These are phyloP conservation scores for Nigrograna mackinnonii DNA, from an alignment of 2,329 filamentous ascomycete genomes.

Conservation along the genomic window DNA sequence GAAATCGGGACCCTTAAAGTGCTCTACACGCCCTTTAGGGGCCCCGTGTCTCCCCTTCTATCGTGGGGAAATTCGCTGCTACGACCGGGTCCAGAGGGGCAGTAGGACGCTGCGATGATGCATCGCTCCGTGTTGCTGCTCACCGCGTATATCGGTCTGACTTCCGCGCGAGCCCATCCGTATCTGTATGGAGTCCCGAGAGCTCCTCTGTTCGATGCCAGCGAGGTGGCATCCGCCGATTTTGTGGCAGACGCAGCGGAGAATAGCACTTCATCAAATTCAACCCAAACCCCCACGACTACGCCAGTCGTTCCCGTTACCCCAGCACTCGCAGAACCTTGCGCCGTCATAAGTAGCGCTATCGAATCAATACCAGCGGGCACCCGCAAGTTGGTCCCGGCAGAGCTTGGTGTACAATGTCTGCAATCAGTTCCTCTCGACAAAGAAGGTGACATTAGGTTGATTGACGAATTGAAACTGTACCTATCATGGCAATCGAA, in stretches of 20 bases:
- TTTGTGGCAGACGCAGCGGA: conserved; percentile 15
- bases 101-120: too few species aligned
- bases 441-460: conserved; percentile 29
- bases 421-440: conserved; percentile 42
- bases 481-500: conserved; percentile 45
- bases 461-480: conserved; percentile 38
- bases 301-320: conserved; percentile 18
- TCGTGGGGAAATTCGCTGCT: too few species aligned
- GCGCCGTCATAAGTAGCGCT: conserved; percentile 31
- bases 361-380: conserved; percentile 28
- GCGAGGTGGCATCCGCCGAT: conserved; percentile 27
- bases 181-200: conserved; percentile 39
- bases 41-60: too few species aligned
- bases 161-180: conserved; percentile 22
- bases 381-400: conserved; percentile 31
- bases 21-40: too few species aligned
- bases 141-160: conserved; percentile 21
- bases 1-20: too few species aligned
- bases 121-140: conserved; percentile 20
- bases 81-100: too few species aligned
- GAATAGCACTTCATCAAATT: conserved; percentile 12
- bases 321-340: conserved; percentile 27
- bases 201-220: conserved; percentile 27
- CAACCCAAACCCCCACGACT: conserved; percentile 16
- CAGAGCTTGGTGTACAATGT: conserved; percentile 37